Conservation (phyloP, 208 protist species). For the Acanthamoeba castellanii region DNA sequence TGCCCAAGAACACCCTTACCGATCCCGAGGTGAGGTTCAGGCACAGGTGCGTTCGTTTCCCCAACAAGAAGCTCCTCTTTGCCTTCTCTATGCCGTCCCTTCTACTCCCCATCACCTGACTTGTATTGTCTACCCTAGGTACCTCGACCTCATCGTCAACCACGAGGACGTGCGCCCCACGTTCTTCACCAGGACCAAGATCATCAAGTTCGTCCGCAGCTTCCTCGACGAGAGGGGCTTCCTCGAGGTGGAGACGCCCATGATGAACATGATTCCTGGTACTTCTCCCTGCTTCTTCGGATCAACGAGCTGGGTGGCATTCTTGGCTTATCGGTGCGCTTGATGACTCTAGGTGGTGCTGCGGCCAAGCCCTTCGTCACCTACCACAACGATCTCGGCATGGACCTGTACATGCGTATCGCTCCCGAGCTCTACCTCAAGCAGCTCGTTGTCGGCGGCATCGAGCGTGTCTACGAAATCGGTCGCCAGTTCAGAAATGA, state of each 20-base stretch:
- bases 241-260: constrained; percentile 98
- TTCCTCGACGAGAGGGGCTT: constrained; percentile 97
- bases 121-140: constrained; percentile 85
- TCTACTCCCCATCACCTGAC: too few species aligned
- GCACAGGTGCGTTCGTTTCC: too few species aligned
- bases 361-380: constrained; percentile 99
- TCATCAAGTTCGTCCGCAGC: constrained; percentile 98
- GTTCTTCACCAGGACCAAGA: constrained; percentile 95
- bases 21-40: constrained; percentile 90
- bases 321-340: constrained; percentile 89
- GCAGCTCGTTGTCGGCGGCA: constrained; percentile 98
- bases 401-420: constrained; percentile 98
- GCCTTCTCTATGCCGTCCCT: too few species aligned
- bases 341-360: constrained; percentile 91
- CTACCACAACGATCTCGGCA: constrained; percentile 99
- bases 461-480: constrained; percentile 99
- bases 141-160: constrained; percentile 99
- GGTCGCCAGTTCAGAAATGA: constrained; percentile 93
- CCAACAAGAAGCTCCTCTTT: too few species aligned
- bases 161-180: constrained; percentile 92
- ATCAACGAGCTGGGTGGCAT: constrained; percentile 97
- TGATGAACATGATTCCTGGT: constrained; percentile 76
- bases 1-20: constrained; percentile 95
- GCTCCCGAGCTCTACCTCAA: constrained; percentile 99
- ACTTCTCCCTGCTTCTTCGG: background rate